A percentile compares a stretch with the other conserved stretches of the same genome.
Conservation (phyloP, 1,284 basidiomycete genomes). For the Microbotryomycetes sp. region DNA sequence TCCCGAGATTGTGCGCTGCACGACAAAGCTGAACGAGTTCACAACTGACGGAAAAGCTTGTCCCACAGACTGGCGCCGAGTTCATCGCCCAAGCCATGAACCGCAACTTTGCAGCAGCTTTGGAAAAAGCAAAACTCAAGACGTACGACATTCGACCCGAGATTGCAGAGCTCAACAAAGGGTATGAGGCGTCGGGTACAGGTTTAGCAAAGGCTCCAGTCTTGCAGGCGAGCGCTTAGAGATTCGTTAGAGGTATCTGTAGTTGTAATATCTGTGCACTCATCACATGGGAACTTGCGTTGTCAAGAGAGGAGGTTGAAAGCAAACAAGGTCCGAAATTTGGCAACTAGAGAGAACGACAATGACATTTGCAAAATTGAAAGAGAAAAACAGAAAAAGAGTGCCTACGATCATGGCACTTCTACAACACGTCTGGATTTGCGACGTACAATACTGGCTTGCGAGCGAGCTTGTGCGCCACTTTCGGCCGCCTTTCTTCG, state of each 20-base stretch:
- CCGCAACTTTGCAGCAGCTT: conserved; percentile 21
- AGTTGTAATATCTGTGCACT: too few relatives aligned
- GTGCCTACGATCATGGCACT: too few relatives aligned
- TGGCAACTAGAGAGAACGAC: too few relatives aligned
- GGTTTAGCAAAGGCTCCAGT: conserved; percentile 6
- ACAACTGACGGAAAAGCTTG: too few relatives aligned
- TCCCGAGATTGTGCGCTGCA: not conserved
- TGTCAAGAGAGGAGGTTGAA: too few relatives aligned
- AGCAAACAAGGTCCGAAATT: too few relatives aligned
- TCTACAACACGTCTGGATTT: conserved; percentile 23
- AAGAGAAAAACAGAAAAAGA: too few relatives aligned
- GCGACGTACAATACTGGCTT: conserved; percentile 23
- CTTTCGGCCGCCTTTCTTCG: conserved; percentile 16
- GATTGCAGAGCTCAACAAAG: conserved; percentile 13
- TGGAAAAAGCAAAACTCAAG: conserved; percentile 8
- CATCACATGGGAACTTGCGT: too few relatives aligned
- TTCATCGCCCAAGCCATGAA: conserved; percentile 34
- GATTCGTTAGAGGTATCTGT: too few relatives aligned
- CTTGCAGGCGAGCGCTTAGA: not conserved
- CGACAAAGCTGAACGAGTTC: too few relatives aligned
- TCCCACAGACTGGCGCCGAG: conserved; percentile 10
- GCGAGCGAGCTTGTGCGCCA: conserved; percentile 1
- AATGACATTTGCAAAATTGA: too few relatives aligned
- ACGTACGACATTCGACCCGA: conserved; percentile 17
- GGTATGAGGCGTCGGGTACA: conserved; percentile 10